These are phyloP conservation scores for Skeletonema marinoi DNA, from an alignment of 108 stramenopile genomes.

Conservation along the genomic window DNA sequence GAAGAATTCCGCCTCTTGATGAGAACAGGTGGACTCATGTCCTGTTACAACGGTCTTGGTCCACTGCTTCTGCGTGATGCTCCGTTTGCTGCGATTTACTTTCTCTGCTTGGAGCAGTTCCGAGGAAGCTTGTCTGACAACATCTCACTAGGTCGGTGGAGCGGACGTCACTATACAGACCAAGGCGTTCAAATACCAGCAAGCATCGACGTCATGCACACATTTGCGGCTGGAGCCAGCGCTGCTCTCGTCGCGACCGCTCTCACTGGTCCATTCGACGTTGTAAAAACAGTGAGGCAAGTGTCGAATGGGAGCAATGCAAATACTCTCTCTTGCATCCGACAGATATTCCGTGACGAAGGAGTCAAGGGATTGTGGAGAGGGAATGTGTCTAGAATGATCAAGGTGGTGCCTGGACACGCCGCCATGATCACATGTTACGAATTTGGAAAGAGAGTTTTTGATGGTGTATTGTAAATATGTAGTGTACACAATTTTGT, in stretches of 20 bases:
- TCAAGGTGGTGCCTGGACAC: slow-evolving; percentile 94
- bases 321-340: slow-evolving; percentile 12
- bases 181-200: slow-evolving; percentile 7
- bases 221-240: slow-evolving; percentile 79
- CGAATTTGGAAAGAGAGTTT: slow-evolving; percentile 80
- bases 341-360: slow-evolving; percentile 51
- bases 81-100: slow-evolving; percentile 93
- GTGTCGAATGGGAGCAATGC: slow-evolving; percentile 6
- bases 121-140: slow-evolving; percentile 13
- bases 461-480: slow-evolving; percentile 26
- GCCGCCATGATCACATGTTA: slow-evolving; percentile 96
- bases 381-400: slow-evolving; percentile 82
- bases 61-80: slow-evolving; percentile 93
- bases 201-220: slow-evolving; percentile 34
- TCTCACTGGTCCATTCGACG: slow-evolving; percentile 94
- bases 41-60: slow-evolving; percentile 80
- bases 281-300: slow-evolving; percentile 92
- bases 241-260: slow-evolving; percentile 87
- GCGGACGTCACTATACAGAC: slow-evolving; percentile 4
- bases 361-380: slow-evolving; percentile 76
- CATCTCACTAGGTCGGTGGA: slow-evolving; percentile 6
- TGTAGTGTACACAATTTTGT: not conserved
- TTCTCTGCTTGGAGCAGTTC: slow-evolving; percentile 76
- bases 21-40: slow-evolving; percentile 52
- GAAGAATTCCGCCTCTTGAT: slow-evolving; percentile 61